Evolutionary conservation across 768 basidiomycete genomes (phyloP).

Genomic region (Pulveroboletus ravenelii): DNA sequence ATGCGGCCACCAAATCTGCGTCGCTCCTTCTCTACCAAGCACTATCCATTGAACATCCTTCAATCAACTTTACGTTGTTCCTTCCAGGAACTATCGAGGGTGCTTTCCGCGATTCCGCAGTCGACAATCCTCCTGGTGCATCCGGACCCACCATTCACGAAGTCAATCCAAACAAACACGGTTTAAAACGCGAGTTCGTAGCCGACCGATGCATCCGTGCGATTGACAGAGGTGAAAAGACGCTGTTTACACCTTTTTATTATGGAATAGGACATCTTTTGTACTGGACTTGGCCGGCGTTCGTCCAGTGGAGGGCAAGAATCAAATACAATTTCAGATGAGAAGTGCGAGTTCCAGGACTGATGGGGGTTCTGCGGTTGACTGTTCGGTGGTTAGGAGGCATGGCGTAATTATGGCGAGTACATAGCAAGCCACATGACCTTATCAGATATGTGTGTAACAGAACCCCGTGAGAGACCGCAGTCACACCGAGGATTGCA

Average conservation of each 20-base stretch:
- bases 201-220: constrained; percentile 57
- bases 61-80: constrained; percentile 55
- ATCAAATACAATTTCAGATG: constrained; percentile 59
- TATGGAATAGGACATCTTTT: constrained; percentile 48
- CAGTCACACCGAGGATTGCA: no score
- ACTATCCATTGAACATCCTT: constrained; percentile 75
- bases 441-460: neutral
- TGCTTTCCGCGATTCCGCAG: constrained; percentile 73
- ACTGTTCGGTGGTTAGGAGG: neutral
- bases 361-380: neutral
- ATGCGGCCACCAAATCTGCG: constrained; percentile 79
- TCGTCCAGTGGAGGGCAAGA: constrained; percentile 54
- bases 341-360: neutral
- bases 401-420: neutral
- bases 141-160: constrained; percentile 35
- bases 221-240: constrained; percentile 52
- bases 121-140: constrained; percentile 43
- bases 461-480: no score
- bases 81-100: constrained; percentile 73
- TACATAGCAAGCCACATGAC: neutral
- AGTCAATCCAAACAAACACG: constrained; percentile 50
- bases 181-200: constrained; percentile 56
- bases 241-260: constrained; percentile 52
- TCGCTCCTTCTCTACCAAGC: constrained; percentile 73
- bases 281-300: constrained; percentile 61